These are phyloP conservation scores for Sedum album DNA, from an alignment of 164 flowering plant genomes.

Conservation along the genomic window DNA sequence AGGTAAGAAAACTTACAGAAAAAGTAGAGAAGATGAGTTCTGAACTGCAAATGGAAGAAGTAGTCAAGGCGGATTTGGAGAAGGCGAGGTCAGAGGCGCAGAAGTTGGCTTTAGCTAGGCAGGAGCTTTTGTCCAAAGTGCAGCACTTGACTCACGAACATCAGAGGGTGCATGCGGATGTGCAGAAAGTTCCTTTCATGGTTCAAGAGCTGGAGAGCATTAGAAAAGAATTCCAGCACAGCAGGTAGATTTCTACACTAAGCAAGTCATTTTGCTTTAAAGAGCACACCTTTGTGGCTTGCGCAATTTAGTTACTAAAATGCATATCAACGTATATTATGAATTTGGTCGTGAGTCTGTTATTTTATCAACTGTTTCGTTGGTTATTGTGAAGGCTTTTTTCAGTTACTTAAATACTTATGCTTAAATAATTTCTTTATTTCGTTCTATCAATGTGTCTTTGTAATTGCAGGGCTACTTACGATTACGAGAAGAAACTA, in stretches of 20 bases:
- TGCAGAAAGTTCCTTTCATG: conserved; percentile 63
- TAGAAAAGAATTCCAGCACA: conserved; percentile 81
- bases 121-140: conserved; percentile 59
- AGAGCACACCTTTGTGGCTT: background rate
- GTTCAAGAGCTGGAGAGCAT: conserved; percentile 73
- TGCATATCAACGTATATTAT: background rate
- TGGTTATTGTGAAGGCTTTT: background rate
- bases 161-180: conserved; percentile 60
- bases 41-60: conserved; percentile 51
- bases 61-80: conserved; percentile 66
- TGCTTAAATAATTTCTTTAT: background rate
- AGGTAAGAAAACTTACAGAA: conserved; percentile 48
- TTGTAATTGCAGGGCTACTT: conserved; percentile 53
- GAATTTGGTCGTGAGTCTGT: background rate
- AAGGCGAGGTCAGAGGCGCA: conserved; percentile 76
- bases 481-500: conserved; percentile 77
- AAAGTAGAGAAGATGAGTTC: conserved; percentile 69
- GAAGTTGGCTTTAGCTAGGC: conserved; percentile 47
- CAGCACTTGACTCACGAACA: conserved; percentile 70
- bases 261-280: background rate
- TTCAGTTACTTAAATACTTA: background rate
- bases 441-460: background rate
- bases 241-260: conserved; percentile 39
- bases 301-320: background rate
- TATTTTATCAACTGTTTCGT: background rate